Evolutionary conservation across 345 rosid species (phyloP).

Genomic region (Moricandia moricandioides): DNA sequence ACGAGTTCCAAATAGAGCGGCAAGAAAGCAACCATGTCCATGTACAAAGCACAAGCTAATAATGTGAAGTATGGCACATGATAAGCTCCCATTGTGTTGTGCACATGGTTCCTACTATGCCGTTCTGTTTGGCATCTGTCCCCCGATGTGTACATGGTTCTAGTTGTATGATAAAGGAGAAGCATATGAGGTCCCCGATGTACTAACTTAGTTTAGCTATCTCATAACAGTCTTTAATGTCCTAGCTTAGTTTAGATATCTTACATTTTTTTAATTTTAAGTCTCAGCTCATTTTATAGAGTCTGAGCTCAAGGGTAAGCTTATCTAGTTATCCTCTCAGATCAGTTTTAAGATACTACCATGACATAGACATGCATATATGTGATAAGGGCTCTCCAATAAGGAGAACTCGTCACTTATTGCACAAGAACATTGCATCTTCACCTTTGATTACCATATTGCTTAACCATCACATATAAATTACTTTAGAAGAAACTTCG

Average conservation of each 20-base stretch:
- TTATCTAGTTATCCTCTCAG: not conserved
- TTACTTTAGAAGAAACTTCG: conserved; percentile 26
- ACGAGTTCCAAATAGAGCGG: not conserved
- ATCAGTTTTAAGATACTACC: no score
- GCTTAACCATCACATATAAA: conserved; percentile 1
- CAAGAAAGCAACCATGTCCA: not conserved
- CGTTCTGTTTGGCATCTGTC: not conserved
- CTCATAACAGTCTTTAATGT: not conserved
- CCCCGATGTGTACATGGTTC: not conserved
- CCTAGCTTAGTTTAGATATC: not conserved
- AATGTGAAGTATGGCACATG: not conserved
- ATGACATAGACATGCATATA: no score
- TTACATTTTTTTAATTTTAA: not conserved
- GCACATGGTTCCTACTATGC: not conserved
- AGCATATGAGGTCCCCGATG: not conserved
- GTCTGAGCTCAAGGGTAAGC: not conserved
- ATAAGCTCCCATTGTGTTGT: no score
- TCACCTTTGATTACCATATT: not conserved
- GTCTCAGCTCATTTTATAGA: not conserved
- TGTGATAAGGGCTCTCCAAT: not conserved
- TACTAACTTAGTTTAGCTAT: not conserved
- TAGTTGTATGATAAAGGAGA: not conserved
- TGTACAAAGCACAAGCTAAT: not conserved
- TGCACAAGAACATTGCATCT: not conserved
- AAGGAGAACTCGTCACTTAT: not conserved